These are phyloP conservation scores for Aspergillus heteromorphus DNA, from an alignment of 495 filamentous ascomycete genomes.

Conservation along the genomic window DNA sequence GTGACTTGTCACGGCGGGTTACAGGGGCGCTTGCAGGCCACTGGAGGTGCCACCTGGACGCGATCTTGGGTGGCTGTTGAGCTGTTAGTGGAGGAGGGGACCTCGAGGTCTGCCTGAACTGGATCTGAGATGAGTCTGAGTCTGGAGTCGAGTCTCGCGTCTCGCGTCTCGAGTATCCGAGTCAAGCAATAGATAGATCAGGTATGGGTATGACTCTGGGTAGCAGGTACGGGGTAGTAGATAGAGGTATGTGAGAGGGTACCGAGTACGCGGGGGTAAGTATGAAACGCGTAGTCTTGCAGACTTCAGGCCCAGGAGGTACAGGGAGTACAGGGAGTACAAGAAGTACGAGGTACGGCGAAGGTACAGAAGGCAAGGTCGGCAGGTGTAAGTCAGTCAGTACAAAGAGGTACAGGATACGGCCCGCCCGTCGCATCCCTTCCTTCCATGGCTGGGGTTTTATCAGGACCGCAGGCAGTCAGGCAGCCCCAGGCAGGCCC, in stretches of 20 bases:
- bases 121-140: too few relatives aligned
- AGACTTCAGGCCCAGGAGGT: background rate
- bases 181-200: background rate
- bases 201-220: too few relatives aligned
- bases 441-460: conserved; percentile 4
- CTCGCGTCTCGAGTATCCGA: too few relatives aligned
- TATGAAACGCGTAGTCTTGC: background rate
- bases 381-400: too few relatives aligned
- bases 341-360: too few relatives aligned
- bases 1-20: conserved; percentile 2
- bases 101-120: too few relatives aligned
- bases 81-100: background rate
- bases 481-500: too few relatives aligned
- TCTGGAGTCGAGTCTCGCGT: background rate
- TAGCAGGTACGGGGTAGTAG: too few relatives aligned
- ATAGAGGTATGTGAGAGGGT: background rate
- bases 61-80: background rate
- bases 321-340: background rate
- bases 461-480: too few relatives aligned
- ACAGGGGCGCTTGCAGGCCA: conserved; percentile 14
- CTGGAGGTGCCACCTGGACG: background rate
- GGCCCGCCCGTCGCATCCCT: conserved; percentile 11
- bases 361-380: background rate
- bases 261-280: background rate
- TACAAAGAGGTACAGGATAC: background rate